A percentile compares a stretch with the other conserved stretches of the same genome.
Conservation (phyloP, 225 moss, liverwort and hornwort genomes). For the Physcomitrium patens region DNA sequence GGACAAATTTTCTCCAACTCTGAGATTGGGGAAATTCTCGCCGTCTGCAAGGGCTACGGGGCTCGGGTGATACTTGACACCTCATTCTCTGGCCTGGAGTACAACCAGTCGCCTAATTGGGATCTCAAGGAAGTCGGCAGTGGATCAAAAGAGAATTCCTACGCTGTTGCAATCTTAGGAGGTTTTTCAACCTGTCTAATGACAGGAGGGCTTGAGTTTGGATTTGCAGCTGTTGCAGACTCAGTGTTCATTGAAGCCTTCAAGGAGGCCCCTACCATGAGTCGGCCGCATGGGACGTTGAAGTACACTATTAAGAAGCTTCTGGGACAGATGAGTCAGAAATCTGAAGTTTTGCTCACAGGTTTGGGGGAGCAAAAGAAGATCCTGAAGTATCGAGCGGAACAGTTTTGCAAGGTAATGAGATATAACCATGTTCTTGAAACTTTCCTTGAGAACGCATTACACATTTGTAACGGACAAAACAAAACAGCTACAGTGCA, state of each 20-base stretch:
- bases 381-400: conserved; percentile 66
- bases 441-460: not conserved
- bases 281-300: conserved; percentile 88
- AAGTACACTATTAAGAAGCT: conserved; percentile 92
- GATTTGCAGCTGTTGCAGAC: conserved; percentile 77
- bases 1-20: conserved; percentile 70
- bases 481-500: not conserved
- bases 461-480: not conserved
- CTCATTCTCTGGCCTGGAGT: conserved; percentile 87
- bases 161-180: conserved; percentile 77
- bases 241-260: conserved; percentile 78
- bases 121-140: conserved; percentile 55
- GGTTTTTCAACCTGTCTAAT: conserved; percentile 78
- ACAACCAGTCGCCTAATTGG: conserved; percentile 55
- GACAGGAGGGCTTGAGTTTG: conserved; percentile 91
- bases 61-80: conserved; percentile 89
- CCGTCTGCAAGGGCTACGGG: conserved; percentile 64
- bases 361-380: conserved; percentile 71
- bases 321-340: conserved; percentile 69
- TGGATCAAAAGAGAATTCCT: conserved; percentile 34
- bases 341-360: conserved; percentile 53
- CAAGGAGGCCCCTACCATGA: conserved; percentile 86
- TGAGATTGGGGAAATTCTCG: conserved; percentile 73
- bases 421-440: not conserved
- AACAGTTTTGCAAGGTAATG: conserved; percentile 66